Conservation (phyloP, 371 early-diverging fungal genomes). For the Syncephalastrum monosporum region DNA sequence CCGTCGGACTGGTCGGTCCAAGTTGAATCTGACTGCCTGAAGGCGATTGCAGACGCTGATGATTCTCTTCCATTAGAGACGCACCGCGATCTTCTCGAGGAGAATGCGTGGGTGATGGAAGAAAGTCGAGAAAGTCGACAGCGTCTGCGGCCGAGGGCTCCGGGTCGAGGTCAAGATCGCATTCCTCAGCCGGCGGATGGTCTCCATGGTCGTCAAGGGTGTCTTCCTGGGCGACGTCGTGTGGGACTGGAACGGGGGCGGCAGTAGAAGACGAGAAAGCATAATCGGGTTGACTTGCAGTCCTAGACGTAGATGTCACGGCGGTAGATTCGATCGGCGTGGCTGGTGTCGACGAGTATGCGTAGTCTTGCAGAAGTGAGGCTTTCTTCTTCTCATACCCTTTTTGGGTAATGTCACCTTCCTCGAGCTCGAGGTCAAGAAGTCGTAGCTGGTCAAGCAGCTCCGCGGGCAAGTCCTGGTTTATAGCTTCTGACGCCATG, state of each 20-base stretch:
- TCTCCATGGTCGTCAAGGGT: constrained; percentile 1
- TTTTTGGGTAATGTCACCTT: constrained; percentile 72
- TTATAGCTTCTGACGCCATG: constrained; percentile 26
- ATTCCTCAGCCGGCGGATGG: not conserved
- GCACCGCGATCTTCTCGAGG: constrained; percentile 19
- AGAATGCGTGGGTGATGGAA: constrained; percentile 39
- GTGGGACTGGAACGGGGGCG: not conserved
- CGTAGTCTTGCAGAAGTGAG: constrained; percentile 33
- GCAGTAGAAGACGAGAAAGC: not conserved
- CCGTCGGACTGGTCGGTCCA: not conserved
- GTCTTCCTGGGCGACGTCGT: not conserved
- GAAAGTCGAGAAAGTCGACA: constrained; percentile 34
- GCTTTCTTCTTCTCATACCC: constrained; percentile 66
- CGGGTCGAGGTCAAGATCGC: constrained; percentile 19
- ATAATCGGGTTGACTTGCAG: no score
- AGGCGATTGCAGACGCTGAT: constrained; percentile 14
- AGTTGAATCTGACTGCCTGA: not conserved
- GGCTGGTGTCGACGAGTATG: not conserved
- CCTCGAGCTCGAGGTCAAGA: constrained; percentile 60
- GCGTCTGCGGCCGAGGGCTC: constrained; percentile 40
- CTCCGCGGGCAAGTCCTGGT: constrained; percentile 44
- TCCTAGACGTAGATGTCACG: no score
- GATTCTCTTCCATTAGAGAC: constrained; percentile 17
- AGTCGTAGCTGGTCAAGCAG: constrained; percentile 50
- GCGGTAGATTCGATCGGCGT: no score